These are phyloP conservation scores for Crucihimalaya himalaica DNA, from an alignment of 345 rosid genomes.

Conservation along the genomic window DNA sequence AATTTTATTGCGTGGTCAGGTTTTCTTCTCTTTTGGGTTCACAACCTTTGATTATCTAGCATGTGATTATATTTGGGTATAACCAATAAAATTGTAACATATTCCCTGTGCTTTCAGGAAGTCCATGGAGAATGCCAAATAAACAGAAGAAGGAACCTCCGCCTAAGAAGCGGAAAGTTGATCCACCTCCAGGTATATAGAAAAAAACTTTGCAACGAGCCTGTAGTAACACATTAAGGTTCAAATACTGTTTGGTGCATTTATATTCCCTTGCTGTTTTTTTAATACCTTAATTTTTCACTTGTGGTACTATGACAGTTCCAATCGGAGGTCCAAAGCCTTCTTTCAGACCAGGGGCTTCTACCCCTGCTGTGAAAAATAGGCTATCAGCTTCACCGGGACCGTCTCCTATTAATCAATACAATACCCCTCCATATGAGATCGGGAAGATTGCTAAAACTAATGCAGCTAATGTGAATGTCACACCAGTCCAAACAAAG, in stretches of 20 bases:
- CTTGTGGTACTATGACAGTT: slow-evolving; percentile 27
- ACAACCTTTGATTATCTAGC: slow-evolving; percentile 17
- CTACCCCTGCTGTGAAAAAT: slow-evolving; percentile 51
- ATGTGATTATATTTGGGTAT: slow-evolving; percentile 3
- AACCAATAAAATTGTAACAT: slow-evolving; percentile 23
- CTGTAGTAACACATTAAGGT: slow-evolving; percentile 13
- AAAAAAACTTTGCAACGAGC: slow-evolving; percentile 16
- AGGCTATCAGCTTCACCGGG: slow-evolving; percentile 72
- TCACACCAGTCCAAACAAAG: slow-evolving; percentile 43
- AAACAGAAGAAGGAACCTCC: slow-evolving; percentile 79
- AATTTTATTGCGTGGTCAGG: slow-evolving; percentile 17
- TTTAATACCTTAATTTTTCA: not conserved
- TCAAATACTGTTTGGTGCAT: slow-evolving; percentile 27
- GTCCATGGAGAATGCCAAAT: slow-evolving; percentile 63
- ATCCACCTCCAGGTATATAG: slow-evolving; percentile 68
- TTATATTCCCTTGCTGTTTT: slow-evolving; percentile 19
- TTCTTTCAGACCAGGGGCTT: slow-evolving; percentile 54
- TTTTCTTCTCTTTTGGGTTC: slow-evolving; percentile 23
- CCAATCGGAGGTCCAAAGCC: slow-evolving; percentile 50
- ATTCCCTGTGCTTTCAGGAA: slow-evolving; percentile 53
- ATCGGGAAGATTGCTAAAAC: slow-evolving; percentile 51
- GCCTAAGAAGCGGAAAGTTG: slow-evolving; percentile 77
- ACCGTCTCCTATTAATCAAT: slow-evolving; percentile 61
- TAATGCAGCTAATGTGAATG: slow-evolving; percentile 47
- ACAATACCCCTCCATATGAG: slow-evolving; percentile 53